Evolutionary conservation across 805 yeast genomes (phyloP), one percentile per base, ranked within the genome.

Genomic region (Candida montana): DNA sequence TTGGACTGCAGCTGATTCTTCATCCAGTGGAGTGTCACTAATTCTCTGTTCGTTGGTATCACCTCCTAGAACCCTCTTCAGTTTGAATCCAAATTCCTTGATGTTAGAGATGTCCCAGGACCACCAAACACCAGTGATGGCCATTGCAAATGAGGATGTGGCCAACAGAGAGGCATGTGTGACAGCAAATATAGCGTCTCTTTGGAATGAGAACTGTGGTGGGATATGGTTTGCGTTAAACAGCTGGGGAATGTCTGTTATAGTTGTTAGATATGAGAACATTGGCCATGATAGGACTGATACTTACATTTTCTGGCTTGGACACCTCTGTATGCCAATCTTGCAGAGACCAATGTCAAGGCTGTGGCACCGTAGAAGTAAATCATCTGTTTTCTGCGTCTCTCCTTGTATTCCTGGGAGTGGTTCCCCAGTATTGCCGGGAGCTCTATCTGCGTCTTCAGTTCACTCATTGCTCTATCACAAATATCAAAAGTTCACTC

Each of bases 211-310:
- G 55, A 81, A 83, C n/a, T 79, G 70, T 5, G 96, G 96, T 2
- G 95, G 95, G 43, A 77, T 74, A 54, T 88, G 91, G 62, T 89
- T 89, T 11, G 90, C 87, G 53, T 86, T 89, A 62, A 85, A 90
- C 53, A 80, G 69, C 33, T 72, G 73, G 7, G 96, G 96, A 6
- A 78, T 62, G 52, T 78, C 40, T 37, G 26, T 4, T 21, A n/a
- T n/a, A 17, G 16, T 4, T 29, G 40, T 31, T 21, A 21, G 31
- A 24, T 10, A 4, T 26, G 7, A 6, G n/a, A 6, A 15, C 6
- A 10, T 20, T 7, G 3, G 12, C 21, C 2, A 24, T 16, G 4
- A 12, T 16, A 15, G 9, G 11, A 5, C n/a, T 13, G 11, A 8
- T 7, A 34, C 46, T 33, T 27, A 62, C 77, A 88, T 61, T 83